Conservation (phyloP, 2,329 filamentous ascomycete species). For the Drechmeria coniospora region DNA sequence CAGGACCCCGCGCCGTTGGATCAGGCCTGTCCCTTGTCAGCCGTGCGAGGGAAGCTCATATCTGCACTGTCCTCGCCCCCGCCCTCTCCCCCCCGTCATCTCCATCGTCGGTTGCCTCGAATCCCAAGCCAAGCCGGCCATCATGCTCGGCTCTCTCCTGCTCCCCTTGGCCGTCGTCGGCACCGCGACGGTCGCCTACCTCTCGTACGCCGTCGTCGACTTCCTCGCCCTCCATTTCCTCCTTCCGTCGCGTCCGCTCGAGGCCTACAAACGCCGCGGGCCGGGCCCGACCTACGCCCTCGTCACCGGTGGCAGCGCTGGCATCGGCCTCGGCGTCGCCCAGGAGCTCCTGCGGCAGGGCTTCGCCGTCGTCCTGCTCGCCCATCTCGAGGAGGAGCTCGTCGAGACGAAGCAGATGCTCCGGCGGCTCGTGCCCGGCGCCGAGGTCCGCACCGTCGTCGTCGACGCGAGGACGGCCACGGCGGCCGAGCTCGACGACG, state of each 20-base stretch:
- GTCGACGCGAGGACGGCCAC: conserved; percentile 14
- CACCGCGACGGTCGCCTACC: conserved; percentile 6
- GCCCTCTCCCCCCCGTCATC: no score
- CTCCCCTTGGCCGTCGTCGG: conserved; percentile 6
- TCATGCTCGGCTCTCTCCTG: neutral
- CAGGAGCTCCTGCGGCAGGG: conserved; percentile 15
- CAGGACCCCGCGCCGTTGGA: no score
- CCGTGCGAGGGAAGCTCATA: no score
- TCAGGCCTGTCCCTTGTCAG: no score
- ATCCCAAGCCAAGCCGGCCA: neutral
- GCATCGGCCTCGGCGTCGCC: conserved; percentile 18
- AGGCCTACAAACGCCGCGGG: conserved; percentile 9
- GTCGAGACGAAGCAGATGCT: conserved; percentile 10
- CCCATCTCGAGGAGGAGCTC: conserved; percentile 14
- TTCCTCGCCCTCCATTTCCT: conserved; percentile 8
- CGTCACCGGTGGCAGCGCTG: conserved; percentile 19
- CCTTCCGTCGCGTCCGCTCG: conserved; percentile 8
- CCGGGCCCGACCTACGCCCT: conserved; percentile 12
- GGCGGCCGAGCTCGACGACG: conserved; percentile 10
- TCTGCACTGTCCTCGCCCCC: no score
- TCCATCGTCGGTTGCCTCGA: no score
- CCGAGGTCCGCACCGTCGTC: conserved; percentile 13
- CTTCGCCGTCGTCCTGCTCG: conserved; percentile 18
- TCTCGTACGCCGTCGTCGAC: conserved; percentile 2
- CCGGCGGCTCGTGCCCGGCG: conserved; percentile 6